phyloP scores from a whole-genome alignment of 2,329 filamentous ascomycete genomes.

The Aureobasidium pullulans region DNA sequence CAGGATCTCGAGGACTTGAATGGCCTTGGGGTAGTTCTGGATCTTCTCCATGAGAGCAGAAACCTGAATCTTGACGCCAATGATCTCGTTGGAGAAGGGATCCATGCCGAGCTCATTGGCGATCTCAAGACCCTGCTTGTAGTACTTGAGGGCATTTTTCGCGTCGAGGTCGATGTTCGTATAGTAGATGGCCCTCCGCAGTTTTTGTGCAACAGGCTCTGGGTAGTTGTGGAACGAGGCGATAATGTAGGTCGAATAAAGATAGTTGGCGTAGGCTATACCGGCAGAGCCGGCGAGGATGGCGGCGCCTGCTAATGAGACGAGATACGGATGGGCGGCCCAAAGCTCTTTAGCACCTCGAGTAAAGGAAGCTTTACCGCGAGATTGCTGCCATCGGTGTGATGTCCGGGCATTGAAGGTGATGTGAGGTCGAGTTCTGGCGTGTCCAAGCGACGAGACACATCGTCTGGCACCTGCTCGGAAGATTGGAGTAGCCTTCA shows the following conservation, averaged over 20 bases:
- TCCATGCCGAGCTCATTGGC: constrained; percentile 72
- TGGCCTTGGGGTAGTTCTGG: constrained; percentile 60
- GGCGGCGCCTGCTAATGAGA: constrained; percentile 26
- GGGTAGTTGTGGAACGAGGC: constrained; percentile 52
- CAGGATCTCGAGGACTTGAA: constrained; percentile 72
- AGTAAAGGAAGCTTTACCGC: constrained; percentile 16
- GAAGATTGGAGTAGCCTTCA: background rate
- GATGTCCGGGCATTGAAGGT: background rate
- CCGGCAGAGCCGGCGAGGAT: constrained; percentile 34
- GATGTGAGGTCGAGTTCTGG: background rate
- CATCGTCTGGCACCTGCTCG: background rate
- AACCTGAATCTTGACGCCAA: constrained; percentile 80
- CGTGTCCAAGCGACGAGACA: background rate
- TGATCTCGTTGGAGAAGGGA: constrained; percentile 81
- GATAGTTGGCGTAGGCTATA: constrained; percentile 38
- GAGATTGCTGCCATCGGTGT: background rate
- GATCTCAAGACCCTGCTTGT: constrained; percentile 67
- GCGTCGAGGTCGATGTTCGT: constrained; percentile 70
- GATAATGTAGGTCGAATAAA: constrained; percentile 41
- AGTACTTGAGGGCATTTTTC: constrained; percentile 72
- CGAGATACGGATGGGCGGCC: constrained; percentile 31
- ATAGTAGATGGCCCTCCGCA: constrained; percentile 82
- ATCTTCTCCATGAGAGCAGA: constrained; percentile 73
- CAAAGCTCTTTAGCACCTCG: constrained; percentile 28
- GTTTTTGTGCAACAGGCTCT: constrained; percentile 60